Conservation (phyloP, 352 stramenopile genomes). For the Phytophthora chlamydospora region DNA sequence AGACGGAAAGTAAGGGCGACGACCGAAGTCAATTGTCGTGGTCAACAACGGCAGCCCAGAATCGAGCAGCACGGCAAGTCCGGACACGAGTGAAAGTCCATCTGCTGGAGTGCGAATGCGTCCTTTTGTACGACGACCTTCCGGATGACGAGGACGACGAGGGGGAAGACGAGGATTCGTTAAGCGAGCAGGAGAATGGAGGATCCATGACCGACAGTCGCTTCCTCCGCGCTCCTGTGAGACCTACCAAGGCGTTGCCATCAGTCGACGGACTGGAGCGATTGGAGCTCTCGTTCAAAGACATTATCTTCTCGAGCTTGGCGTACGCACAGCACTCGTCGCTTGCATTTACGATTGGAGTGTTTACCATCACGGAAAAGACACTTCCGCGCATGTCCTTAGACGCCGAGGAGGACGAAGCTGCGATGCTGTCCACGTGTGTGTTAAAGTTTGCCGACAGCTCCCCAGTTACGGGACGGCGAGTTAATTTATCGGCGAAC, state of each 20-base stretch:
- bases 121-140: conserved; percentile 86
- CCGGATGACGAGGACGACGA: conserved; percentile 52
- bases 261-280: conserved; percentile 69
- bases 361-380: conserved; percentile 73
- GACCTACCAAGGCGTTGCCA: conserved; percentile 47
- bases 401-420: conserved; percentile 64
- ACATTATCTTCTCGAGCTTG: conserved; percentile 72
- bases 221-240: conserved; percentile 30
- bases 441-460: conserved; percentile 69
- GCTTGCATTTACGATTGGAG: conserved; percentile 61
- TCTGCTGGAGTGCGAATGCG: conserved; percentile 72
- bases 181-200: conserved; percentile 23
- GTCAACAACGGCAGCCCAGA: conserved; percentile 48
- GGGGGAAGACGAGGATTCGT: conserved; percentile 26
- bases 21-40: conserved; percentile 33
- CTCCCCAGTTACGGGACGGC: conserved; percentile 59
- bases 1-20: conserved; percentile 29
- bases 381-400: conserved; percentile 80
- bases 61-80: conserved; percentile 48
- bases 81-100: conserved; percentile 77
- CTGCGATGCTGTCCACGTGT: conserved; percentile 60
- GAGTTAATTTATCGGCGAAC: conserved; percentile 71
- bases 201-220: conserved; percentile 29
- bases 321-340: conserved; percentile 62
- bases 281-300: conserved; percentile 69